phyloP scores from a whole-genome alignment of 2,329 filamentous ascomycete species.

The Stemphylium vesicarium region DNA sequence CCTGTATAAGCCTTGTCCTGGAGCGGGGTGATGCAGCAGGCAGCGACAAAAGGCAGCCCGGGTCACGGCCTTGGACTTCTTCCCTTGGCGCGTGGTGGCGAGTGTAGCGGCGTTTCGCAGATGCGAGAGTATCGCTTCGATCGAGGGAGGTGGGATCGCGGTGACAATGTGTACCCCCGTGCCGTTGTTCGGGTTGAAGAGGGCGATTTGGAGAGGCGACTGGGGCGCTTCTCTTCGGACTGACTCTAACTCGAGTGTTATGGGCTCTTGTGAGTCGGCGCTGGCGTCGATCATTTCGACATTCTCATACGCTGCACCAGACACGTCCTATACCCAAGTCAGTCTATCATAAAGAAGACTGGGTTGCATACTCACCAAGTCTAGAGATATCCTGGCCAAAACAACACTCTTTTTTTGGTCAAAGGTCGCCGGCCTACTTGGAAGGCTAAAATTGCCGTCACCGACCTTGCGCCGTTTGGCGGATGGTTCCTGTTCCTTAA shows the following conservation, averaged over 20 bases:
- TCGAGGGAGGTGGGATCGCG: slow-evolving; percentile 16
- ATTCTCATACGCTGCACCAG: background rate
- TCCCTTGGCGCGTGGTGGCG: slow-evolving; percentile 23
- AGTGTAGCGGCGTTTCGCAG: slow-evolving; percentile 30
- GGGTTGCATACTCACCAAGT: slow-evolving; percentile 29
- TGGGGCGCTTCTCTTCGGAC: slow-evolving; percentile 19
- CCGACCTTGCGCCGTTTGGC: slow-evolving; percentile 40
- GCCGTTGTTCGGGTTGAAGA: slow-evolving; percentile 25
- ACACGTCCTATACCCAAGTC: slow-evolving; percentile 14
- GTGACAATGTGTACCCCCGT: slow-evolving; percentile 28
- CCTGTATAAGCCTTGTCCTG: slow-evolving; percentile 11
- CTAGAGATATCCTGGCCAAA: slow-evolving; percentile 35
- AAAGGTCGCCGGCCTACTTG: slow-evolving; percentile 6
- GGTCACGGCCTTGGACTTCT: slow-evolving; percentile 20
- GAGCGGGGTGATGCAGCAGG: slow-evolving; percentile 17
- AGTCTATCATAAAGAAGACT: background rate
- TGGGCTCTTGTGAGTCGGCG: slow-evolving; percentile 4
- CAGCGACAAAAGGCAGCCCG: slow-evolving; percentile 38
- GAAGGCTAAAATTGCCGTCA: background rate
- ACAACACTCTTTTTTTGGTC: slow-evolving; percentile 33
- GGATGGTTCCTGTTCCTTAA: slow-evolving; percentile 20
- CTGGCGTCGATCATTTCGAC: background rate
- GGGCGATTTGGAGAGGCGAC: slow-evolving; percentile 20
- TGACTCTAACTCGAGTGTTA: slow-evolving; percentile 30
- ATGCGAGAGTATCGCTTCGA: slow-evolving; percentile 30